Evolutionary conservation across 1,284 basidiomycete genomes (phyloP).

Genomic region (Sporisorium graminicola): DNA sequence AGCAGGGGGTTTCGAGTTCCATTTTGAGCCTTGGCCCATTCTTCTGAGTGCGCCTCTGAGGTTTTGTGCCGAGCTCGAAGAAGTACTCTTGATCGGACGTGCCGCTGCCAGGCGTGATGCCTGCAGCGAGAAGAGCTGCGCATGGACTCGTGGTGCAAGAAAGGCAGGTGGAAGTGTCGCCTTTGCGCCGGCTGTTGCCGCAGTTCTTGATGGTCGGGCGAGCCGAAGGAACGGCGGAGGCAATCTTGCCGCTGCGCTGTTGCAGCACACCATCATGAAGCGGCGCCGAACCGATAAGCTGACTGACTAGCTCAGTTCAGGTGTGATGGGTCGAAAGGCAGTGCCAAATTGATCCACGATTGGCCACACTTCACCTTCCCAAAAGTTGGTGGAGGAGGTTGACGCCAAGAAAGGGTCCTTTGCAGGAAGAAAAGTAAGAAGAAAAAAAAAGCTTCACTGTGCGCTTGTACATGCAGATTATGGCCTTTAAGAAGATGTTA

Average conservation of each 20-base stretch:
- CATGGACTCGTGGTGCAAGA: conserved; percentile 19
- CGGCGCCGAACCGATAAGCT: neutral
- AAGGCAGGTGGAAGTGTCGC: conserved; percentile 22
- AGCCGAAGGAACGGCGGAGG: conserved; percentile 11
- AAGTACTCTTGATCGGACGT: conserved; percentile 1
- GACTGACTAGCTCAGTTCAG: neutral
- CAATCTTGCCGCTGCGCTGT: conserved; percentile 14
- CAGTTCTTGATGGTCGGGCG: neutral
- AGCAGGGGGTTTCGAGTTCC: conserved; percentile 12
- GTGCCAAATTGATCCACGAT: neutral
- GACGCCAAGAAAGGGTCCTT: conserved; percentile 20
- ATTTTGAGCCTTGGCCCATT: conserved; percentile 18
- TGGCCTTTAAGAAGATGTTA: conserved; percentile 11
- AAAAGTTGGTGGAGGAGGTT: conserved; percentile 1
- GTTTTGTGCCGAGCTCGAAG: conserved; percentile 24
- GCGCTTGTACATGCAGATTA: neutral
- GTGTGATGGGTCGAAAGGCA: neutral
- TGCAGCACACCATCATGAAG: conserved; percentile 18
- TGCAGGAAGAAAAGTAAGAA: neutral
- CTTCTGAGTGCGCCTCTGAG: conserved; percentile 23
- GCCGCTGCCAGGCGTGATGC: neutral
- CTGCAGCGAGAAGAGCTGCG: conserved; percentile 14
- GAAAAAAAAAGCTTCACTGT: neutral
- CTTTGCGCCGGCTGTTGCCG: neutral
- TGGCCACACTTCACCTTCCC: neutral